A percentile compares a stretch with the other conserved stretches of the same genome.
phyloP scores from a whole-genome alignment of 257 asterid genomes.

The Ehretia macrophylla region DNA sequence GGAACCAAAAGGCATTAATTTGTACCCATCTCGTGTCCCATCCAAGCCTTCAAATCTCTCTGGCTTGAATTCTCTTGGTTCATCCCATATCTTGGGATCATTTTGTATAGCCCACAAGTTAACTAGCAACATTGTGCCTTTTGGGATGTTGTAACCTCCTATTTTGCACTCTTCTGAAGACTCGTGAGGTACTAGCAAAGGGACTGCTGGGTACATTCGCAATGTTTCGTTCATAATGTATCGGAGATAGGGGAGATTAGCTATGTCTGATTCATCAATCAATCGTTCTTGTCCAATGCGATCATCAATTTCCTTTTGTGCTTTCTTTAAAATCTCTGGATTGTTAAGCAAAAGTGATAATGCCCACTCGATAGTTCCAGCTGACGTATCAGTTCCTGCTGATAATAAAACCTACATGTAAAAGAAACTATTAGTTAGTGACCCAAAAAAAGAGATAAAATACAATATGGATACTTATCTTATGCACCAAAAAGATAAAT shows the following conservation, averaged over 20 bases:
- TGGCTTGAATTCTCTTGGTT: slow-evolving; percentile 64
- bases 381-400: slow-evolving; percentile 67
- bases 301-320: slow-evolving; percentile 46
- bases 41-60: slow-evolving; percentile 66
- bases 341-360: slow-evolving; percentile 48
- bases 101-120: slow-evolving; percentile 72
- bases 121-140: slow-evolving; percentile 54
- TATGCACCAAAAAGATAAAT: too few species aligned
- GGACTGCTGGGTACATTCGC: slow-evolving; percentile 65
- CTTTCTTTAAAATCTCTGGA: slow-evolving; percentile 43
- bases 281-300: slow-evolving; percentile 32
- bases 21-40: slow-evolving; percentile 42
- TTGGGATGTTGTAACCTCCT: slow-evolving; percentile 59
- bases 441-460: too few species aligned
- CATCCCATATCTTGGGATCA: slow-evolving; percentile 58
- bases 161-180: slow-evolving; percentile 59
- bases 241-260: slow-evolving; percentile 42
- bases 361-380: slow-evolving; percentile 66
- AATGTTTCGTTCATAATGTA: slow-evolving; percentile 52
- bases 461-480: too few species aligned
- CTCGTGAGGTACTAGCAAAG: slow-evolving; percentile 63
- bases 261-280: slow-evolving; percentile 38
- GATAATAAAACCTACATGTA: slow-evolving; percentile 35
- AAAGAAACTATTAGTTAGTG: background rate
- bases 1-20: slow-evolving; percentile 47